Evolutionary conservation across 495 filamentous ascomycete species (phyloP).

Genomic region (Penicillium malachiteum): DNA sequence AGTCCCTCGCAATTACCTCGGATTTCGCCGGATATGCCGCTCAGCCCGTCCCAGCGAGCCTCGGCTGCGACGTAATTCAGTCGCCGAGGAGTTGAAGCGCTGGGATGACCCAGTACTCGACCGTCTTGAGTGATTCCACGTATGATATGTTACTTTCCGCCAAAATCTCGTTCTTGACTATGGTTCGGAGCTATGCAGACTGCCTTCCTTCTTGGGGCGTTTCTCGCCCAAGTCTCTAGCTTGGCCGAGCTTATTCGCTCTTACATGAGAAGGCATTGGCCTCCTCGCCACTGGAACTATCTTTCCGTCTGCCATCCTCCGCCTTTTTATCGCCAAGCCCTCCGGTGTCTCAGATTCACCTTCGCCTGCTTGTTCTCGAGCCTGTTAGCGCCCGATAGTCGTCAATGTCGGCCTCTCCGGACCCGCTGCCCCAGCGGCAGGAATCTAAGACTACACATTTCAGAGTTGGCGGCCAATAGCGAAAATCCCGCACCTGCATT

Average conservation of each 20-base stretch:
- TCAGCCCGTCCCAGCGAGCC: no score
- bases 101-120: not conserved
- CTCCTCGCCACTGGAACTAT: no score
- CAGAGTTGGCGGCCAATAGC: conserved; percentile 7
- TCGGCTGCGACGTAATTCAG: no score
- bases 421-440: not conserved
- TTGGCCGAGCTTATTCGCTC: no score
- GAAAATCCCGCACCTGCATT: conserved; percentile 2
- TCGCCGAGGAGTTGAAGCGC: not conserved
- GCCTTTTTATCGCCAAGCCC: no score
- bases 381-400: not conserved
- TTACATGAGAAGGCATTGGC: no score
- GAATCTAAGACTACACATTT: not conserved
- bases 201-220: no score
- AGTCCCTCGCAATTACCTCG: conserved; percentile 17
- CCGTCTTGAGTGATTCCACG: not conserved
- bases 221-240: no score
- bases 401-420: conserved; percentile 10
- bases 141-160: no score
- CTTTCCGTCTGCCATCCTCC: no score
- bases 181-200: no score
- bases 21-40: conserved; percentile 16
- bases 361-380: not conserved
- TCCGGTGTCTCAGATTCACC: not conserved
- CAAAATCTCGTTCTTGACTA: no score